Percentiles rank a stretch among this genome's conserved stretches.
phyloP scores from a whole-genome alignment of 208 protist genomes.

The Perkinsela sp. region DNA sequence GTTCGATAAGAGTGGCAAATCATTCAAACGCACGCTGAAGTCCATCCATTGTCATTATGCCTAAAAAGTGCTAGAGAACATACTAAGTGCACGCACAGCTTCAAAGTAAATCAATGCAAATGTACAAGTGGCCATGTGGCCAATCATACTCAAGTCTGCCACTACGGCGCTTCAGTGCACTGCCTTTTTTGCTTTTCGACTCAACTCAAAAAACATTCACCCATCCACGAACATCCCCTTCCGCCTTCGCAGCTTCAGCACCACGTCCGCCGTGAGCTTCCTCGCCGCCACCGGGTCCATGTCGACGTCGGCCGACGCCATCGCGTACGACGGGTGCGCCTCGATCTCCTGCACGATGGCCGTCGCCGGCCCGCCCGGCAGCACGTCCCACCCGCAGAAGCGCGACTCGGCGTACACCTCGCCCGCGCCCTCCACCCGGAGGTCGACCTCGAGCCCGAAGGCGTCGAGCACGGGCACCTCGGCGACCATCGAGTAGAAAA shows the following conservation, averaged over 20 bases:
- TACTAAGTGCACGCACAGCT: too few relatives aligned
- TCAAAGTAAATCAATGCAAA: too few relatives aligned
- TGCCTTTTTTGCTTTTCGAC: too few relatives aligned
- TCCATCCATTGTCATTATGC: too few relatives aligned
- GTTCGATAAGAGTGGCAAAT: too few relatives aligned
- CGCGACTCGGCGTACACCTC: slow-evolving; percentile 11
- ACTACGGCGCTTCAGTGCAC: too few relatives aligned
- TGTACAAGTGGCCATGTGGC: too few relatives aligned
- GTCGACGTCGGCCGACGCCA: slow-evolving; percentile 63
- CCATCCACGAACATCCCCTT: slow-evolving; percentile 27
- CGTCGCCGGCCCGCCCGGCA: background rate
- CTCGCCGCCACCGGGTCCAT: slow-evolving; percentile 30
- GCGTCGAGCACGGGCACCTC: slow-evolving; percentile 68
- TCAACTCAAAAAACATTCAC: too few relatives aligned
- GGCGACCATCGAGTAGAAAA: slow-evolving; percentile 41
- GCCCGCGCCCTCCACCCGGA: slow-evolving; percentile 60
- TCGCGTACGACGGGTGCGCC: slow-evolving; percentile 26
- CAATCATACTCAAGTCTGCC: too few relatives aligned
- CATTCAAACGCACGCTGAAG: too few relatives aligned
- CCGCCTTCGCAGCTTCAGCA: slow-evolving; percentile 68
- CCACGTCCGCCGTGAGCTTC: slow-evolving; percentile 67
- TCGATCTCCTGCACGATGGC: background rate
- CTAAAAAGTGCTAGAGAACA: too few relatives aligned
- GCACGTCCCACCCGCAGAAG: slow-evolving; percentile 1
- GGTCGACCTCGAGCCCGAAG: slow-evolving; percentile 82